Evolutionary conservation across 2,329 filamentous ascomycete genomes (phyloP).

Genomic region (Hymenoscyphus fraxineus): DNA sequence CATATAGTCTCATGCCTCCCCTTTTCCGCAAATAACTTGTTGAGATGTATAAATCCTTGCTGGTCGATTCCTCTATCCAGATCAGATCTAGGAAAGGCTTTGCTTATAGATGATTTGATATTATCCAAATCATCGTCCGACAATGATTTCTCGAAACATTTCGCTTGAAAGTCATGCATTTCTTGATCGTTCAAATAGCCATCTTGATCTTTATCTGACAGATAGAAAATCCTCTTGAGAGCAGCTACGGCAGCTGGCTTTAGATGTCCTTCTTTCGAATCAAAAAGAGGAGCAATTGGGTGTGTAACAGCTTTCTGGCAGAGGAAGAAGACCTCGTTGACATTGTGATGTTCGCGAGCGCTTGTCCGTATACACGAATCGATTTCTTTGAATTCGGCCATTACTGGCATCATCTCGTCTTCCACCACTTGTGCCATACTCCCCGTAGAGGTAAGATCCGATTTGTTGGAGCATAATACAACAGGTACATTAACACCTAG

Average conservation of each 20-base stretch:
- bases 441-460: conserved; percentile 74
- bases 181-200: conserved; percentile 87
- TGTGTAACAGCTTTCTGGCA: conserved; percentile 98
- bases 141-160: conserved; percentile 87
- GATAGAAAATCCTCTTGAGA: conserved; percentile 85
- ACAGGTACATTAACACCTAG: conserved; percentile 98
- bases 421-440: conserved; percentile 82
- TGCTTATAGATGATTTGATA: conserved; percentile 83
- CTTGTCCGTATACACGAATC: conserved; percentile 96
- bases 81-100: conserved; percentile 59
- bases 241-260: conserved; percentile 89
- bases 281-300: conserved; percentile 92
- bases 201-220: conserved; percentile 95
- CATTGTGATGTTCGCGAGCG: conserved; percentile 85
- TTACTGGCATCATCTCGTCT: conserved; percentile 96
- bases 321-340: conserved; percentile 95
- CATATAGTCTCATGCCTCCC: conserved; percentile 97
- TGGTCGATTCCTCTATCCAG: conserved; percentile 72
- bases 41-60: conserved; percentile 80
- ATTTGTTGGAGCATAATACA: conserved; percentile 94
- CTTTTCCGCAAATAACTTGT: conserved; percentile 96
- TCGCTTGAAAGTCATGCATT: conserved; percentile 84
- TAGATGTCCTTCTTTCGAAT: conserved; percentile 84
- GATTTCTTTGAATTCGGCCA: conserved; percentile 98
- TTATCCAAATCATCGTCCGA: conserved; percentile 78